Percentiles rank a stretch among this genome's conserved stretches.
Evolutionary conservation across 148 eudicot species (phyloP).

Genomic region (Limonium bicolor): DNA sequence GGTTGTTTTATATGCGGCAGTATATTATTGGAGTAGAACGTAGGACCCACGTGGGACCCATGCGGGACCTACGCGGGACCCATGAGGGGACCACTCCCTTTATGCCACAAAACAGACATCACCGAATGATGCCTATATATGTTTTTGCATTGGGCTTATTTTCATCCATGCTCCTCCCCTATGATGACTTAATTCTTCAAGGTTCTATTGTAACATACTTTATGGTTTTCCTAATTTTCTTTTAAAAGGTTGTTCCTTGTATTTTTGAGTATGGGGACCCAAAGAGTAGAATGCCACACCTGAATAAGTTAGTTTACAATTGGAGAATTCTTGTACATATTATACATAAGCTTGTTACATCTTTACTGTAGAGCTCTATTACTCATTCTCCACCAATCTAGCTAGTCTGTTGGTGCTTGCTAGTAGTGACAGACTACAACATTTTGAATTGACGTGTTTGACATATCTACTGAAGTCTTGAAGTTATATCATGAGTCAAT

Average conservation of each 20-base stretch:
- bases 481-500: too few relatives aligned
- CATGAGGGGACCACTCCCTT: constrained; percentile 72
- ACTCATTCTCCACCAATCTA: too few relatives aligned
- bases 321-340: constrained; percentile 61
- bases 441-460: too few relatives aligned
- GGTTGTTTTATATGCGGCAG: not conserved
- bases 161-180: constrained; percentile 1
- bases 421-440: too few relatives aligned
- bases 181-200: too few relatives aligned
- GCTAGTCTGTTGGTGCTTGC: too few relatives aligned
- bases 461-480: too few relatives aligned
- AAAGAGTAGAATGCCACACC: constrained; percentile 53
- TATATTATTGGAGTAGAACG: constrained; percentile 46
- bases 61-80: too few relatives aligned
- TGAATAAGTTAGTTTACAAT: constrained; percentile 37
- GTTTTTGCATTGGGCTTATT: constrained; percentile 2
- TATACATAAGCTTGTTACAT: constrained; percentile 43
- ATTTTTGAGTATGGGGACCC: constrained; percentile 79
- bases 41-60: too few relatives aligned
- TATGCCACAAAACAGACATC: constrained; percentile 76
- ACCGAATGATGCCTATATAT: constrained; percentile 52
- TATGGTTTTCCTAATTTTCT: not conserved
- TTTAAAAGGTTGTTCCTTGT: constrained; percentile 13
- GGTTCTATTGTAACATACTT: not conserved
- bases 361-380: too few relatives aligned